These are phyloP conservation scores for Trypanosoma melophagium DNA, from an alignment of 208 protist genomes.

Conservation along the genomic window DNA sequence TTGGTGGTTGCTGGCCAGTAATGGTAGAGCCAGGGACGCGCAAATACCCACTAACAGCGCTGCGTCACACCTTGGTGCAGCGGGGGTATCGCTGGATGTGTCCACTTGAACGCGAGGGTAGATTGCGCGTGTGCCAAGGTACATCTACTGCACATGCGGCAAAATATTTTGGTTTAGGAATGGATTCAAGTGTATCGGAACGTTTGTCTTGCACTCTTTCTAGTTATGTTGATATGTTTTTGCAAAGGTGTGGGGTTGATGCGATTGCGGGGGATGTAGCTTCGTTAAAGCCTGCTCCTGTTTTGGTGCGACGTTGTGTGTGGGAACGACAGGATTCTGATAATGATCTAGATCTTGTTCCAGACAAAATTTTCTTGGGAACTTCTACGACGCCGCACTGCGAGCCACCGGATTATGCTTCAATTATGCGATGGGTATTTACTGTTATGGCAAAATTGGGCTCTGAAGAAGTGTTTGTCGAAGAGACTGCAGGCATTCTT, in stretches of 20 bases:
- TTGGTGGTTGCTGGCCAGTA: slow-evolving; percentile 43
- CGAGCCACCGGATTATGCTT: slow-evolving; percentile 59
- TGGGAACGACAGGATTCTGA: slow-evolving; percentile 7
- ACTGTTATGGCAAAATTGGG: slow-evolving; percentile 13
- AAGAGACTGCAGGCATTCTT: slow-evolving; percentile 24
- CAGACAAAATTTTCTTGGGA: slow-evolving; percentile 35
- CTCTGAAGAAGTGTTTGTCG: slow-evolving; percentile 35
- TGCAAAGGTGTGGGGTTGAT: slow-evolving; percentile 8
- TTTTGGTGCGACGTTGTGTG: slow-evolving; percentile 22
- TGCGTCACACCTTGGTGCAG: slow-evolving; percentile 26
- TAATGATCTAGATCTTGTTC: slow-evolving; percentile 13
- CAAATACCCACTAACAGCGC: slow-evolving; percentile 26
- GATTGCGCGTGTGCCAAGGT: slow-evolving; percentile 8
- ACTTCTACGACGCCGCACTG: slow-evolving; percentile 68
- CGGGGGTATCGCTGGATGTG: slow-evolving; percentile 35
- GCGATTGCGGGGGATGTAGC: background rate
- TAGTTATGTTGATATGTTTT: slow-evolving; percentile 25
- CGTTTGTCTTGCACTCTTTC: slow-evolving; percentile 1
- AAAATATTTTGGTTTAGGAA: slow-evolving; percentile 11
- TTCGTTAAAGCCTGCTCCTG: slow-evolving; percentile 1
- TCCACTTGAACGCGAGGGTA: slow-evolving; percentile 24
- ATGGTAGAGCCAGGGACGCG: slow-evolving; percentile 43
- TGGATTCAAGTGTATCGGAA: background rate
- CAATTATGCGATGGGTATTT: slow-evolving; percentile 21
- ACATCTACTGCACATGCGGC: background rate